Evolutionary conservation across 1,139 yeast genomes (phyloP).

Genomic region (Scheffersomyces quercinus): DNA sequence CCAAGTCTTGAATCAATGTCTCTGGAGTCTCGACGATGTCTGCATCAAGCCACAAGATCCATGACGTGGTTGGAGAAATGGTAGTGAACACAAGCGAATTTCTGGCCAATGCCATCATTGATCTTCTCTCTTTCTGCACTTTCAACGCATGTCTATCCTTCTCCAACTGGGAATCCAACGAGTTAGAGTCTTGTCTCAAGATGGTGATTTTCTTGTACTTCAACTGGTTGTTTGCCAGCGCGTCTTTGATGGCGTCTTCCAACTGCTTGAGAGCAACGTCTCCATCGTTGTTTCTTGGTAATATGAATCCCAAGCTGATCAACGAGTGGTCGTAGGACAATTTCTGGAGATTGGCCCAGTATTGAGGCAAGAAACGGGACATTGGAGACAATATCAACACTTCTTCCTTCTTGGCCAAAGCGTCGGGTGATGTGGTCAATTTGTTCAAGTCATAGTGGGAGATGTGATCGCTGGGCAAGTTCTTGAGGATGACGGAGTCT

Average conservation of each 20-base stretch:
- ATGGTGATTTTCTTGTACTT: constrained; percentile 81
- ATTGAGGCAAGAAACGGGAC: constrained; percentile 78
- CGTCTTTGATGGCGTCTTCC: constrained; percentile 66
- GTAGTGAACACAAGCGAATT: constrained; percentile 91
- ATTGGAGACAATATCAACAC: constrained; percentile 86
- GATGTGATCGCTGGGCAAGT: constrained; percentile 75
- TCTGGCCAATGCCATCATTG: constrained; percentile 91
- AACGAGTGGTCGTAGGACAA: constrained; percentile 81
- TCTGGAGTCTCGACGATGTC: constrained; percentile 89
- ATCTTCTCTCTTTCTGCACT: constrained; percentile 88
- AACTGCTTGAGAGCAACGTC: constrained; percentile 70
- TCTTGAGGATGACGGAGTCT: constrained; percentile 55
- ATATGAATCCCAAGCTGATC: constrained; percentile 85
- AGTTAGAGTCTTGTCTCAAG: constrained; percentile 84
- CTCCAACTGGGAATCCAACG: constrained; percentile 67
- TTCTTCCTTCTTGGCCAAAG: constrained; percentile 74
- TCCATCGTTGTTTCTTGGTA: constrained; percentile 81
- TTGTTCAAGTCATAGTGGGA: constrained; percentile 82
- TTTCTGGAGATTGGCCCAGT: constrained; percentile 80
- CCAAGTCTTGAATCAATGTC: constrained; percentile 80
- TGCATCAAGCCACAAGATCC: constrained; percentile 96
- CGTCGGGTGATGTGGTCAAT: constrained; percentile 66
- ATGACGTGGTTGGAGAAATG: constrained; percentile 82
- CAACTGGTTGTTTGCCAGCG: constrained; percentile 52
- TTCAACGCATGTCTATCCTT: constrained; percentile 70